A percentile compares a stretch with the other conserved stretches of the same genome.
Evolutionary conservation across 2,329 filamentous ascomycete species (phyloP).

Genomic region (Ophiostoma novo-ulmi): DNA sequence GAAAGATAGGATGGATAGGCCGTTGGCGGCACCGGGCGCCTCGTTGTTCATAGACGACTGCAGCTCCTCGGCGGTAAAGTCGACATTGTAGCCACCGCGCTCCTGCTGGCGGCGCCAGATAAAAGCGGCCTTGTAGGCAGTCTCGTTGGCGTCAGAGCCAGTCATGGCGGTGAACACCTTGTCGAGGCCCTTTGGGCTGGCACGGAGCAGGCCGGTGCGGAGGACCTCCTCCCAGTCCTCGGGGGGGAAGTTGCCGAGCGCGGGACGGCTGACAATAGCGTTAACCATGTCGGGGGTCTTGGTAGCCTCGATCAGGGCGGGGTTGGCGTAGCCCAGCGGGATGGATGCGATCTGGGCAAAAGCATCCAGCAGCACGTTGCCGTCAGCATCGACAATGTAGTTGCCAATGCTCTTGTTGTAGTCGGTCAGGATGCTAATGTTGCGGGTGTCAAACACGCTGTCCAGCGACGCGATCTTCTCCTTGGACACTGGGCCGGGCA

Average conservation of each 20-base stretch:
- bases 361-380: conserved; percentile 67
- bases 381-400: conserved; percentile 70
- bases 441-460: conserved; percentile 78
- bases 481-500: conserved; percentile 72
- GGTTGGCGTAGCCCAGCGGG: conserved; percentile 88
- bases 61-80: conserved; percentile 75
- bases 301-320: conserved; percentile 63
- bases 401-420: conserved; percentile 72
- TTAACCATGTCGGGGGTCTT: conserved; percentile 72
- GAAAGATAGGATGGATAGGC: conserved; percentile 80
- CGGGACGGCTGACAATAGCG: conserved; percentile 80
- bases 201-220: conserved; percentile 71
- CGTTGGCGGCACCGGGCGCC: conserved; percentile 63
- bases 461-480: conserved; percentile 64
- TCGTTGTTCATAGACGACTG: conserved; percentile 73
- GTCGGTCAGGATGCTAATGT: conserved; percentile 75
- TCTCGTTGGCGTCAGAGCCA: conserved; percentile 89
- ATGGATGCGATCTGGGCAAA: conserved; percentile 84
- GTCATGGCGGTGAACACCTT: conserved; percentile 88
- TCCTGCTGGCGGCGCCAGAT: conserved; percentile 82
- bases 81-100: conserved; percentile 69
- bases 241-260: conserved; percentile 83
- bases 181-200: conserved; percentile 74
- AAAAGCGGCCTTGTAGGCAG: conserved; percentile 90
- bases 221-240: conserved; percentile 77